phyloP scores from a whole-genome alignment of 192 early-diverging fungal genomes.

The Powellomyces hirtus region DNA sequence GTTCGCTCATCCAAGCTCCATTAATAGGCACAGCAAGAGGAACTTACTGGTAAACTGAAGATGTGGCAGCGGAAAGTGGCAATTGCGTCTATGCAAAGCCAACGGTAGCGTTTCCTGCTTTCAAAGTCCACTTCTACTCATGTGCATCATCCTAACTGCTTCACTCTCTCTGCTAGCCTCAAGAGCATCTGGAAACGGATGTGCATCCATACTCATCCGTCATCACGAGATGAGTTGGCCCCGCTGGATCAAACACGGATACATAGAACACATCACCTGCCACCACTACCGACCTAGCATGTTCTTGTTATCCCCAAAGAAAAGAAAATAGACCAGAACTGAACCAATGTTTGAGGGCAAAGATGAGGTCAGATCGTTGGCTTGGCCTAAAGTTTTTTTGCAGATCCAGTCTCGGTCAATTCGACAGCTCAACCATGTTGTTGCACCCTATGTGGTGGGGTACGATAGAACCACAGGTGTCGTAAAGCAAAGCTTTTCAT shows the following conservation, averaged over 20 bases:
- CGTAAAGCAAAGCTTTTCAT: no score
- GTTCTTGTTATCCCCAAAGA: no score
- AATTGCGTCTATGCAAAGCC: conserved; percentile 51
- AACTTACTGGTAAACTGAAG: conserved; percentile 49
- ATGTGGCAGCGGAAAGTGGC: conserved; percentile 60
- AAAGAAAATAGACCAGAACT: no score
- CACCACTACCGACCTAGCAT: conserved; percentile 4
- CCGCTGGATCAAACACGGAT: neutral
- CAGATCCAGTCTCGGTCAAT: no score
- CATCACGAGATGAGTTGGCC: neutral
- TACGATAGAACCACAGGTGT: no score
- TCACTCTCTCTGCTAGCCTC: conserved; percentile 18
- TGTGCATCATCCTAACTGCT: no score
- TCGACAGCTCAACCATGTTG: no score
- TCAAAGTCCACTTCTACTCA: no score
- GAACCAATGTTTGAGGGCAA: no score
- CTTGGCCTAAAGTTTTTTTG: no score
- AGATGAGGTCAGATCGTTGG: no score
- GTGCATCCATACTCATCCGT: conserved; percentile 6
- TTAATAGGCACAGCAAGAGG: conserved; percentile 49
- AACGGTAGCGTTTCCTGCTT: conserved; percentile 33
- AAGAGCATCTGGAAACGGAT: conserved; percentile 52
- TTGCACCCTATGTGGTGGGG: no score
- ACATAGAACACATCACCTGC: neutral
- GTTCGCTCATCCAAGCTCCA: neutral